A percentile compares a stretch with the other conserved stretches of the same genome.
Evolutionary conservation across 2,329 filamentous ascomycete genomes (phyloP).

Genomic region (Raffaelea albimanens): DNA sequence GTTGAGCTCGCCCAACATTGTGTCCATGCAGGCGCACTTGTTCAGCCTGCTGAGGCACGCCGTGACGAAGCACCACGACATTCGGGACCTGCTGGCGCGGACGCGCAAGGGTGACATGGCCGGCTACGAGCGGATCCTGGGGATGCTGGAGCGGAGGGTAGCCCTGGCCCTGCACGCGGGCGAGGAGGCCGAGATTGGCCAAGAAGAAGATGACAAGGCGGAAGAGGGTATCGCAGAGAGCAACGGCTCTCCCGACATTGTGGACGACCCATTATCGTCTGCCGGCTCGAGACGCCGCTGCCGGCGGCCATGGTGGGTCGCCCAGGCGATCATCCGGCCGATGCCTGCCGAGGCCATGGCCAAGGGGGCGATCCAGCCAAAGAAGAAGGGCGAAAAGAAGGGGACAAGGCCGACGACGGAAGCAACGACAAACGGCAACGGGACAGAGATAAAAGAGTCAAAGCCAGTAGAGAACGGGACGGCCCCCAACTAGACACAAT

Average conservation of each 20-base stretch:
- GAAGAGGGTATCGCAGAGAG: slow-evolving; percentile 16
- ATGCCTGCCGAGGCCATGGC: slow-evolving; percentile 79
- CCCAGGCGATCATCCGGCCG: slow-evolving; percentile 77
- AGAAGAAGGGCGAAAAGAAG: slow-evolving; percentile 49
- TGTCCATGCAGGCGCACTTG: slow-evolving; percentile 79
- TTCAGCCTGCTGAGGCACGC: slow-evolving; percentile 85
- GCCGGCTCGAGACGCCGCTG: slow-evolving; percentile 61
- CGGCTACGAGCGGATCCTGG: slow-evolving; percentile 67
- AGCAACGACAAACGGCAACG: neutral
- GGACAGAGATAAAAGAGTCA: neutral
- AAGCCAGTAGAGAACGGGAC: no score
- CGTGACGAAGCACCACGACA: slow-evolving; percentile 68
- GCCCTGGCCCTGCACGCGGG: slow-evolving; percentile 58
- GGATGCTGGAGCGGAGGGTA: slow-evolving; percentile 65
- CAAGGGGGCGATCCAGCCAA: slow-evolving; percentile 66
- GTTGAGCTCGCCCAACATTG: slow-evolving; percentile 50
- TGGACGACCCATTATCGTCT: slow-evolving; percentile 44
- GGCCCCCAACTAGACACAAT: no score
- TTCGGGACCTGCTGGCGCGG: slow-evolving; percentile 74
- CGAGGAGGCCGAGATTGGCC: slow-evolving; percentile 50
- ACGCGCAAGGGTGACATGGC: slow-evolving; percentile 61
- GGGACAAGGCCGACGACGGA: neutral
- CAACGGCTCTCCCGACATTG: slow-evolving; percentile 19
- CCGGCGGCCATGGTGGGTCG: slow-evolving; percentile 80
- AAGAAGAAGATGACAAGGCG: slow-evolving; percentile 34